Conservation (phyloP, 768 basidiomycete species). For the Rhodocollybia butyracea region DNA sequence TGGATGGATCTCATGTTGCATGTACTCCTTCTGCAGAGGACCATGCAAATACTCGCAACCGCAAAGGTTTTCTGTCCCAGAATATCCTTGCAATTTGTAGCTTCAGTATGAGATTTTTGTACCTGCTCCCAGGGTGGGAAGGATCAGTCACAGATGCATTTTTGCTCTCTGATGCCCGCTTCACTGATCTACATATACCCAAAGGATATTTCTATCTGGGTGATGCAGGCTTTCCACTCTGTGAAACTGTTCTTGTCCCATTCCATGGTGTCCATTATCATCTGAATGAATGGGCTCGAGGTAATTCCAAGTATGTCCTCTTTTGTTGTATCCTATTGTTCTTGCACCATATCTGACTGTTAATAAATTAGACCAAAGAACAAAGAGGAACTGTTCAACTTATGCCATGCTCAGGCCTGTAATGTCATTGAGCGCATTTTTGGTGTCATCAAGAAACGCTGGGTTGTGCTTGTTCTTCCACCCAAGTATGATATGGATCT, state of each 20-base stretch:
- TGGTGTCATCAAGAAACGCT: too few relatives aligned
- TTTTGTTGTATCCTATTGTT: neutral
- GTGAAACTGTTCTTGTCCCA: slow-evolving; percentile 23
- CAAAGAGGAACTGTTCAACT: slow-evolving; percentile 19
- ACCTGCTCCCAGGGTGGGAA: slow-evolving; percentile 30
- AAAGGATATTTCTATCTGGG: slow-evolving; percentile 25
- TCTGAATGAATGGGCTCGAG: slow-evolving; percentile 25
- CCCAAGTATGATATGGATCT: slow-evolving; percentile 5
- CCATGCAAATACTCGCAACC: slow-evolving; percentile 13
- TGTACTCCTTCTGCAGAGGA: slow-evolving; percentile 10
- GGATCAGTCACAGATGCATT: slow-evolving; percentile 23
- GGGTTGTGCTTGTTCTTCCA: neutral
- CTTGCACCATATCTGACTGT: neutral
- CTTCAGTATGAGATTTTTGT: slow-evolving; percentile 23
- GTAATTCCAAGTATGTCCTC: neutral
- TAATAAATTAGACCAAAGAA: slow-evolving; percentile 12
- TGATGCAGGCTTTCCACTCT: slow-evolving; percentile 28
- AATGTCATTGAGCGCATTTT: slow-evolving; percentile 16
- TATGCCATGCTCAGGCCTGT: slow-evolving; percentile 16
- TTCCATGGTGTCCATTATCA: slow-evolving; percentile 29
- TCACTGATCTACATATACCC: slow-evolving; percentile 18
- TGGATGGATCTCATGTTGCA: slow-evolving; percentile 28
- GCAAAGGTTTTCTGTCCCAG: slow-evolving; percentile 24
- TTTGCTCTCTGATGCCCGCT: slow-evolving; percentile 21
- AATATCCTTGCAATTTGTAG: slow-evolving; percentile 27